Base-by-base conservation (phyloP, 2,329 filamentous ascomycete genomes). In the Passalora sequoiae region DNA sequence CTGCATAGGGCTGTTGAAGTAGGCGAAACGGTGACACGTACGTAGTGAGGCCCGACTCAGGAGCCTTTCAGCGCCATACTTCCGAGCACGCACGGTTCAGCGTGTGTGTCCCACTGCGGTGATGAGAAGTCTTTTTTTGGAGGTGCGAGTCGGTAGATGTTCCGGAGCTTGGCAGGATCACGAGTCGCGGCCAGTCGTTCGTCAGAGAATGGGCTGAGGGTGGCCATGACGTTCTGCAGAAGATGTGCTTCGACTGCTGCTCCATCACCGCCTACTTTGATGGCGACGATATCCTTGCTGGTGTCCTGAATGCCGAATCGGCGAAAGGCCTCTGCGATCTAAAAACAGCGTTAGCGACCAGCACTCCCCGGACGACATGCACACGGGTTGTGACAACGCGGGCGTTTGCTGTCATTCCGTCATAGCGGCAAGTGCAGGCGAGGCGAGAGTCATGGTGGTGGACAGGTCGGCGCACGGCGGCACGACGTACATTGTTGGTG, bases 321-420 rank as follows among this genome's bases (percentile, higher is more conserved):
- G 22, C 87, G 83, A 67, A 97, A 97, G 0, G 89, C 83, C 56
- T 96, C 89, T 39, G 88, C 79, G 60, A 98, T 97, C 88, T 94
- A 55, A 13, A 31, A 30, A 6, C n/a, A 17, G 22, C 16, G 37
- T 43, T 42, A 47, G 46, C 37, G 20, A 49, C 20, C 9, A 6
- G 17, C 31, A 35, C 4, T 19, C 8, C 15, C 15, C 12, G 15
- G 17, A 19, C 24, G 24, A 27, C 13, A 25, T 33, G 21, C 19
- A 39, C 37, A 17, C 22, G 27, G 29, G 40, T 12, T 5, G 30
- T 2, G 15, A 37, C 0, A 7, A 16, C 7, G 39, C 54, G 20
- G 55, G 48, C 19, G 43, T 27, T 20, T 25, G 16, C n/a, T 15
- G 16, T 27, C 5, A 31, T 13, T 31, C 21, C 38, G 16, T 21